Evolutionary conservation across 2,329 filamentous ascomycete species (phyloP).

Genomic region (Epichloe uncinata): DNA sequence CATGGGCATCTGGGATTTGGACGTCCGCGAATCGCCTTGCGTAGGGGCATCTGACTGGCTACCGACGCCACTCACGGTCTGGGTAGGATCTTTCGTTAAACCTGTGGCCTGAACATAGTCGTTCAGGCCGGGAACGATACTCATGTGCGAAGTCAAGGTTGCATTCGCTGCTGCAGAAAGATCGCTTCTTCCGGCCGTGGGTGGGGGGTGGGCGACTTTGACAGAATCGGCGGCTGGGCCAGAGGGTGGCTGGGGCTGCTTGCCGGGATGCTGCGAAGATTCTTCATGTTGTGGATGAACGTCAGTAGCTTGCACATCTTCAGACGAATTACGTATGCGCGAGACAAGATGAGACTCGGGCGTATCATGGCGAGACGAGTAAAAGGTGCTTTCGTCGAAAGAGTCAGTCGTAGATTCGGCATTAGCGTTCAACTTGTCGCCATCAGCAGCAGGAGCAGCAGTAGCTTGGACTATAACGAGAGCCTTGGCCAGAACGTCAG

Average conservation of each 20-base stretch:
- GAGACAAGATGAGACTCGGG: slow-evolving; percentile 39
- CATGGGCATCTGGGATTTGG: slow-evolving; percentile 6
- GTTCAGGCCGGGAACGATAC: slow-evolving; percentile 20
- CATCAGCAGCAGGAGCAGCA: slow-evolving; percentile 44
- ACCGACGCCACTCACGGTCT: slow-evolving; percentile 24
- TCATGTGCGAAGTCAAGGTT: slow-evolving; percentile 7
- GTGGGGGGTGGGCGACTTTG: neutral
- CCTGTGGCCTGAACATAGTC: slow-evolving; percentile 12
- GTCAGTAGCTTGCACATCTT: slow-evolving; percentile 15
- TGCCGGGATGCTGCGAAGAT: neutral
- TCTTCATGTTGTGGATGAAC: slow-evolving; percentile 7
- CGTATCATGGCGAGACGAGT: slow-evolving; percentile 87
- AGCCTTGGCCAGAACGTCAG: slow-evolving; percentile 59
- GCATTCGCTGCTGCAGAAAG: neutral
- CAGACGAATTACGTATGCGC: slow-evolving; percentile 32
- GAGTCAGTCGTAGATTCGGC: slow-evolving; percentile 59
- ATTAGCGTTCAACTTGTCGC: slow-evolving; percentile 39
- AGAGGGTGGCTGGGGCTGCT: neutral
- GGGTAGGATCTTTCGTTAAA: slow-evolving; percentile 8
- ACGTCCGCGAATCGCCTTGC: slow-evolving; percentile 20
- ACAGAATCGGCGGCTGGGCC: neutral
- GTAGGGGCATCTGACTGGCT: slow-evolving; percentile 24
- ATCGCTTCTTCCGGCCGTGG: neutral
- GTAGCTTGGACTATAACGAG: slow-evolving; percentile 58
- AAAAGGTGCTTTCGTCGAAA: slow-evolving; percentile 88